Evolutionary conservation across 1,139 yeast genomes (phyloP), one percentile per base, ranked within the genome.

Genomic region (Hyphopichia burtonii): DNA sequence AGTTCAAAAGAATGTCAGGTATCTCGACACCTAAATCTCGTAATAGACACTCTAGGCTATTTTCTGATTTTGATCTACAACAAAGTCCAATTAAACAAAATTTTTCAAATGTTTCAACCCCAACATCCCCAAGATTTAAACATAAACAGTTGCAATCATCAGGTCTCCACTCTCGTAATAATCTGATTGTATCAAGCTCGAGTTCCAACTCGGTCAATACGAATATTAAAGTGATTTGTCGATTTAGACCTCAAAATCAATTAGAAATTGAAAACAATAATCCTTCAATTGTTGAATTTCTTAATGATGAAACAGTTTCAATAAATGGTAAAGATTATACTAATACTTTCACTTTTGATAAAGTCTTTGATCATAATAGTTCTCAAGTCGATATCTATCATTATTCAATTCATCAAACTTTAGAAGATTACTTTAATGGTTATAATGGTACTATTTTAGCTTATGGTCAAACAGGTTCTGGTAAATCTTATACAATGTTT

Each of bases 381-480:
- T 54, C 73, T 1, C 96, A 86, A 55, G 51, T 56, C n/a, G 83
- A 83, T 10, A 66, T 90, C 3, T 87, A 82, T 56, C 74, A 82
- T 9, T 79, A 74, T 54, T 76, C 88, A 2, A 74, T 85, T 14
- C 58, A 65, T 37, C 78, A 73, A 36, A 80, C 80, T 2, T 83
- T 83, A 2, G 83, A 81, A 38, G 93, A 85, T 50, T 70, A 88
- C 32, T 73, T 88, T 48, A 72, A 76, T 34, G 97, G 97, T 0
- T 88, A 86, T 57, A 88, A 90, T 59, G 93, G 94, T 17, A 83
- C 96, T 0, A 83, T 90, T 0, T 65, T 90, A 36, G 91, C 96
- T 1, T 90, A 88, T 60, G 97, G 96, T 7, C 96, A 87, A 58
- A 85, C 95, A 0, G 94, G 96, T 0, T 78, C 94, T 1, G 96